These are phyloP conservation scores for Triangularia setosa DNA, from an alignment of 2,329 filamentous ascomycete genomes.

Conservation along the genomic window DNA sequence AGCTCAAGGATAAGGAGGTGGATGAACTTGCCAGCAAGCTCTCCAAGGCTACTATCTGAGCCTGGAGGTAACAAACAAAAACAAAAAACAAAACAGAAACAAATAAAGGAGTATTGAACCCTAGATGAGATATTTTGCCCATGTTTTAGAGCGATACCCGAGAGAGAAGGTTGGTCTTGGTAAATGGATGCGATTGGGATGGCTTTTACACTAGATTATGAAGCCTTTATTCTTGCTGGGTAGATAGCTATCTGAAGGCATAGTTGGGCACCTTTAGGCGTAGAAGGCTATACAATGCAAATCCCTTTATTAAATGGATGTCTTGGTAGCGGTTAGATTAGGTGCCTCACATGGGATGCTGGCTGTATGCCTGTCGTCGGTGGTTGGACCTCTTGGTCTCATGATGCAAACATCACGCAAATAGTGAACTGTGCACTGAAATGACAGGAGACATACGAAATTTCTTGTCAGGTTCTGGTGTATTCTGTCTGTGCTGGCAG, in stretches of 20 bases:
- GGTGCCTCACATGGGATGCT: background rate
- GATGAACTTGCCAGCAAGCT: slow-evolving; percentile 75
- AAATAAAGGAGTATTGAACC: background rate
- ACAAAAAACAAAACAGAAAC: background rate
- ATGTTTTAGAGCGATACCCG: background rate
- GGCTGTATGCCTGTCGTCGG: background rate
- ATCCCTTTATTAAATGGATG: background rate
- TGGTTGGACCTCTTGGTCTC: background rate
- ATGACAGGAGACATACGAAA: background rate
- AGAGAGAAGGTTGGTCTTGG: background rate
- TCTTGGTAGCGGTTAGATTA: too few species aligned
- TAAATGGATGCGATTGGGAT: background rate
- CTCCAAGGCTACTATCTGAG: slow-evolving; percentile 61
- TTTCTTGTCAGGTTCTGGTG: background rate
- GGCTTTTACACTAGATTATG: background rate
- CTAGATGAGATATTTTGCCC: background rate
- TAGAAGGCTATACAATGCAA: background rate
- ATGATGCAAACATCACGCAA: background rate
- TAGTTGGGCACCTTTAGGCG: background rate
- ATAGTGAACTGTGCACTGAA: background rate
- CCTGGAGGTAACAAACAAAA: background rate
- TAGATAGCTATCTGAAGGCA: background rate
- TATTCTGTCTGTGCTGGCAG: background rate
- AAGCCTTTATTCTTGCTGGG: background rate
- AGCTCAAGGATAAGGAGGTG: slow-evolving; percentile 70